These are phyloP conservation scores for Gymnopilus junonius DNA, from an alignment of 768 basidiomycete genomes.

Conservation along the genomic window DNA sequence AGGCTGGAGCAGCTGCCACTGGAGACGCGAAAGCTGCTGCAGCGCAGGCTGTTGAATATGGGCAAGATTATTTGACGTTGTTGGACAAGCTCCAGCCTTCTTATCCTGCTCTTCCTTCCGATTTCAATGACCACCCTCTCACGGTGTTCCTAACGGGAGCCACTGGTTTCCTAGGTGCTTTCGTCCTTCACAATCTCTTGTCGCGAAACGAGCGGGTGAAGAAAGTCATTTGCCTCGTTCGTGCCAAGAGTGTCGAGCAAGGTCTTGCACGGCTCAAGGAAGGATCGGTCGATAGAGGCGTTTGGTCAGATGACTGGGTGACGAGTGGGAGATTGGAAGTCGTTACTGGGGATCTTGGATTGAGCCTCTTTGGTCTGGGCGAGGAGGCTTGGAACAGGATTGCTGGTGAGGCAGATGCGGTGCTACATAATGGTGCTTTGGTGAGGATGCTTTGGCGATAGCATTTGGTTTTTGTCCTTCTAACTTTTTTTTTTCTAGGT, in stretches of 20 bases:
- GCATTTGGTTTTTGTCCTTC: neutral
- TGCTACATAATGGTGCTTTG: constrained; percentile 96
- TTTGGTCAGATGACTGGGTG: constrained; percentile 91
- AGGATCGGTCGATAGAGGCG: constrained; percentile 74
- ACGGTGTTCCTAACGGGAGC: constrained; percentile 96
- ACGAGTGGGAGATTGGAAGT: constrained; percentile 69
- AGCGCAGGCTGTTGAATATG: constrained; percentile 69
- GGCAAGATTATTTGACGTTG: constrained; percentile 74
- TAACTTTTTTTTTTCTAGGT: constrained; percentile 53
- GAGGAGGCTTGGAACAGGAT: constrained; percentile 67
- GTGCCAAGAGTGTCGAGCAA: constrained; percentile 64
- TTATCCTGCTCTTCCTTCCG: constrained; percentile 65
- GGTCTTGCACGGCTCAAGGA: constrained; percentile 74
- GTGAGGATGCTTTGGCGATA: constrained; percentile 51
- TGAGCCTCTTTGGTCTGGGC: constrained; percentile 74
- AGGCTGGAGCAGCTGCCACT: neutral
- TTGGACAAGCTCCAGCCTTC: constrained; percentile 57
- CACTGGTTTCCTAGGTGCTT: constrained; percentile 96
- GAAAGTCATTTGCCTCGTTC: constrained; percentile 93
- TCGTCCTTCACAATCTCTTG: constrained; percentile 84
- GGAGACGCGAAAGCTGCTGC: constrained; percentile 25
- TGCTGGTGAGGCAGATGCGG: constrained; percentile 73
- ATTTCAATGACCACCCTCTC: constrained; percentile 55
- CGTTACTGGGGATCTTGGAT: constrained; percentile 82
- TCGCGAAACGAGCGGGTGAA: constrained; percentile 60